phyloP scores from a whole-genome alignment of 441 rosid species.

The Erodium moschatum region DNA sequence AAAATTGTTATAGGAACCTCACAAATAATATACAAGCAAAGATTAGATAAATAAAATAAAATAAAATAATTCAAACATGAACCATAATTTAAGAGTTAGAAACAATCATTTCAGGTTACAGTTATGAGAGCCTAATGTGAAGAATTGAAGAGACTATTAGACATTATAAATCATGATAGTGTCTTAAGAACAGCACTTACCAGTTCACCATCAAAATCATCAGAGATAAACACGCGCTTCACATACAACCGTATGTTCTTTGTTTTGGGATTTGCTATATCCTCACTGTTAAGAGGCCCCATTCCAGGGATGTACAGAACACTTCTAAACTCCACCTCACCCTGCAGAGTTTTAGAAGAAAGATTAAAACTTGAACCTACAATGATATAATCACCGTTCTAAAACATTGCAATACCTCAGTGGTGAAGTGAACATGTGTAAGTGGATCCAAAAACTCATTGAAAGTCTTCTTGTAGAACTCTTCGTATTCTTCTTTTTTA shows the following conservation, averaged over 20 bases:
- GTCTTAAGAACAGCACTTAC: conserved; percentile 36
- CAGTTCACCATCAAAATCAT: conserved; percentile 99
- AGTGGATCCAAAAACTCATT: conserved; percentile 91
- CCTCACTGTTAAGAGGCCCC: conserved; percentile 97
- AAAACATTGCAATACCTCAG: conserved; percentile 49
- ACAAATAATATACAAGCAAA: too few species aligned
- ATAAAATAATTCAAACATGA: too few species aligned
- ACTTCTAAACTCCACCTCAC: conserved; percentile 96
- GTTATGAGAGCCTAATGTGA: too few species aligned
- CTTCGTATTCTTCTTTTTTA: conserved; percentile 67
- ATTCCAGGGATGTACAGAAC: conserved; percentile 88
- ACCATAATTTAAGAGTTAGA: too few species aligned
- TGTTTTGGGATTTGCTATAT: conserved; percentile 71
- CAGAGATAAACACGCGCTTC: conserved; percentile 94
- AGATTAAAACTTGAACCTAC: conserved; percentile 11
- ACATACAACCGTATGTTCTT: conserved; percentile 84
- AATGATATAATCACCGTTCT: background rate
- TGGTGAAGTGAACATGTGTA: conserved; percentile 70
- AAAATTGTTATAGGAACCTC: too few species aligned
- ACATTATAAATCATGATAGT: background rate
- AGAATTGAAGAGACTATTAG: too few species aligned
- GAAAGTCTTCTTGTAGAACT: conserved; percentile 89
- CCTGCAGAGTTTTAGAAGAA: conserved; percentile 37
- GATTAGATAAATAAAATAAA: too few species aligned
- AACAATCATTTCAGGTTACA: too few species aligned